These are phyloP conservation scores for Rubroshorea leprosula DNA, from an alignment of 345 rosid genomes.

Conservation along the genomic window DNA sequence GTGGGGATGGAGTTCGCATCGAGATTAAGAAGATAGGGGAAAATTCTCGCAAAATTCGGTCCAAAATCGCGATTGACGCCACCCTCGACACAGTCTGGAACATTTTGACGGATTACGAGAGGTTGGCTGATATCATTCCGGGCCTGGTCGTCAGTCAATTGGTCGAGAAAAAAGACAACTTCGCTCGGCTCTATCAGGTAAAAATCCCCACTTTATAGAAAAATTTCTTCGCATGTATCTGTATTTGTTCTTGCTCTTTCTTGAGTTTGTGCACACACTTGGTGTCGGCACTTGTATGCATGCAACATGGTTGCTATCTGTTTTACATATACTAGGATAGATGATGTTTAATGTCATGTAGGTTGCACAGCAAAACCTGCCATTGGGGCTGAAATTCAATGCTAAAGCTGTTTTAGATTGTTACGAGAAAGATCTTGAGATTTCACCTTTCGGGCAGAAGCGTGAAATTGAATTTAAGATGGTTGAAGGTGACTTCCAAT, in stretches of 20 bases:
- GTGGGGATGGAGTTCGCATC: constrained; percentile 47
- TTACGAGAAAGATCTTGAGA: constrained; percentile 74
- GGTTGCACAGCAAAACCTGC: constrained; percentile 81
- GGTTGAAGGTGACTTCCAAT: constrained; percentile 87
- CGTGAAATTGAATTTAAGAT: constrained; percentile 89
- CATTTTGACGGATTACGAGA: constrained; percentile 76
- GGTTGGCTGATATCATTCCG: constrained; percentile 67
- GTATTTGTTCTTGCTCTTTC: no score
- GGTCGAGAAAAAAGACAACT: constrained; percentile 65
- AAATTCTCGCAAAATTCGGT: constrained; percentile 63
- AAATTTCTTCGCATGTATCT: neutral
- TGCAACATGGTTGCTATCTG: neutral
- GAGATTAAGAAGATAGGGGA: constrained; percentile 55
- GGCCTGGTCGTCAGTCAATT: constrained; percentile 75
- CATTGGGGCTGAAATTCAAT: constrained; percentile 70
- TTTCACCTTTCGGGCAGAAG: constrained; percentile 35
- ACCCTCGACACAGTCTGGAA: constrained; percentile 69
- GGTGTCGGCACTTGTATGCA: neutral
- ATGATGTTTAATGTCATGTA: constrained; percentile 22
- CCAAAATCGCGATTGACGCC: constrained; percentile 62
- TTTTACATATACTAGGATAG: neutral
- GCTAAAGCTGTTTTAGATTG: constrained; percentile 86
- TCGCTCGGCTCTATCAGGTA: constrained; percentile 78
- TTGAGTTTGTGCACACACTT: no score
- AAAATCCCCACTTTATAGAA: neutral